Evolutionary conservation across 2,329 filamentous ascomycete genomes (phyloP).

Genomic region (Ambrosiella xylebori): DNA sequence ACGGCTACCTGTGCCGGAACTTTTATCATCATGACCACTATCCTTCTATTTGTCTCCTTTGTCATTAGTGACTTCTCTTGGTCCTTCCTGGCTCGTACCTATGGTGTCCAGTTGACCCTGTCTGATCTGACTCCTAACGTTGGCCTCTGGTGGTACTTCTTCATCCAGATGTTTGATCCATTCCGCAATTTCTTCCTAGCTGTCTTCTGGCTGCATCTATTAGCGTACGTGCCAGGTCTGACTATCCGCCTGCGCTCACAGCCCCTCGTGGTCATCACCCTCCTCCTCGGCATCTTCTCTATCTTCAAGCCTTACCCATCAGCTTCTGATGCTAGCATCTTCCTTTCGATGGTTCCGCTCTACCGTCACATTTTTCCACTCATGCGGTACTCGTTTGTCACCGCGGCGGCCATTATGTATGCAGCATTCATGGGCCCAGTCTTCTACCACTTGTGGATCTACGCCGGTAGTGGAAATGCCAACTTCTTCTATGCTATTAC

Average conservation of each 20-base stretch:
- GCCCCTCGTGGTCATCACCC: slow-evolving; percentile 67
- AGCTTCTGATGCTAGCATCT: slow-evolving; percentile 75
- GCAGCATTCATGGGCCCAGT: slow-evolving; percentile 77
- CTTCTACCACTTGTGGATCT: slow-evolving; percentile 96
- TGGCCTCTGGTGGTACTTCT: slow-evolving; percentile 99
- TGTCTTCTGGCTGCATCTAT: slow-evolving; percentile 93
- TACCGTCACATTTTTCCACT: slow-evolving; percentile 86
- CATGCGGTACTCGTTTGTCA: slow-evolving; percentile 85
- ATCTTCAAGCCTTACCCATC: slow-evolving; percentile 97
- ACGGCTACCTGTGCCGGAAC: slow-evolving; percentile 33
- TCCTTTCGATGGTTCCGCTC: slow-evolving; percentile 64
- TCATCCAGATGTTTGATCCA: slow-evolving; percentile 98
- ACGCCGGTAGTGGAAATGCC: slow-evolving; percentile 90
- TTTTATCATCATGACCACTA: slow-evolving; percentile 36
- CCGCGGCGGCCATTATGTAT: slow-evolving; percentile 69
- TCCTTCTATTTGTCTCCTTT: slow-evolving; percentile 55
- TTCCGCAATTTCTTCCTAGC: slow-evolving; percentile 94
- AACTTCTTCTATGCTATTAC: slow-evolving; percentile 99
- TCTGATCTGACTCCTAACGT: slow-evolving; percentile 90
- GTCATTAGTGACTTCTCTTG: slow-evolving; percentile 60
- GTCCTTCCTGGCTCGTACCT: slow-evolving; percentile 78
- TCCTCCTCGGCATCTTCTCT: slow-evolving; percentile 76
- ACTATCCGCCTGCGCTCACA: slow-evolving; percentile 69
- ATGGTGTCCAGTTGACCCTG: slow-evolving; percentile 79
- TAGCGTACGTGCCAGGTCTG: slow-evolving; percentile 74